phyloP scores from a whole-genome alignment of 1,139 yeast species.

The Kodamaea anthophila region DNA sequence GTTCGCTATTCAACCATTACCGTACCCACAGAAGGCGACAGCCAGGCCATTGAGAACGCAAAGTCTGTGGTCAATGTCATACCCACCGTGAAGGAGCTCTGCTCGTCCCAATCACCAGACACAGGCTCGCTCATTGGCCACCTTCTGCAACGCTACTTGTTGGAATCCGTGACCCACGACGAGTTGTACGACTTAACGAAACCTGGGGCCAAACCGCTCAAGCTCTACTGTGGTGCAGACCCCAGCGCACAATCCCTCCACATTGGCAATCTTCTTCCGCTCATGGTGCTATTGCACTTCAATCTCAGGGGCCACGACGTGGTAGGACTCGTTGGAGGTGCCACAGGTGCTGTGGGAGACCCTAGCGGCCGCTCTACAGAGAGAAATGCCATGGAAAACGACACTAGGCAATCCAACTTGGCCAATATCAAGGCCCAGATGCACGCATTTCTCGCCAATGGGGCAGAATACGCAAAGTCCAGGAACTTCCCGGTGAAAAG shows the following conservation, averaged over 20 bases:
- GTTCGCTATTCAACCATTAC: too few relatives aligned
- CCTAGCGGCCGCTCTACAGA: slow-evolving; percentile 90
- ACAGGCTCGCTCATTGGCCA: slow-evolving; percentile 38
- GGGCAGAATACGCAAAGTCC: slow-evolving; percentile 53
- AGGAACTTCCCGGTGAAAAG: slow-evolving; percentile 40
- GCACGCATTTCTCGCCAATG: slow-evolving; percentile 51
- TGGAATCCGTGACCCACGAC: slow-evolving; percentile 45
- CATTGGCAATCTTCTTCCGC: slow-evolving; percentile 82
- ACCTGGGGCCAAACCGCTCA: slow-evolving; percentile 32
- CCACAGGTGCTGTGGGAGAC: slow-evolving; percentile 95
- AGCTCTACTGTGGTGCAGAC: slow-evolving; percentile 91
- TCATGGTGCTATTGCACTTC: slow-evolving; percentile 80
- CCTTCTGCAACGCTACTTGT: slow-evolving; percentile 40
- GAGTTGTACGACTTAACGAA: slow-evolving; percentile 35
- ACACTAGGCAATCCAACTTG: slow-evolving; percentile 54
- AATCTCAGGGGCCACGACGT: slow-evolving; percentile 78
- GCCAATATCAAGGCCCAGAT: slow-evolving; percentile 57
- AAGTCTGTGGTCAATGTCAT: slow-evolving; percentile 22
- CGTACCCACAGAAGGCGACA: slow-evolving; percentile 5
- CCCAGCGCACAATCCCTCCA: slow-evolving; percentile 90
- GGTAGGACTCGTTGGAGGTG: slow-evolving; percentile 90
- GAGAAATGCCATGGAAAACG: slow-evolving; percentile 50
- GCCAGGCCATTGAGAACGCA: slow-evolving; percentile 4
- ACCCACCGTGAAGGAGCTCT: slow-evolving; percentile 30
- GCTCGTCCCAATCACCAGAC: slow-evolving; percentile 25